phyloP scores from a whole-genome alignment of 2,329 filamentous ascomycete species.

The Colletotrichum sp. region DNA sequence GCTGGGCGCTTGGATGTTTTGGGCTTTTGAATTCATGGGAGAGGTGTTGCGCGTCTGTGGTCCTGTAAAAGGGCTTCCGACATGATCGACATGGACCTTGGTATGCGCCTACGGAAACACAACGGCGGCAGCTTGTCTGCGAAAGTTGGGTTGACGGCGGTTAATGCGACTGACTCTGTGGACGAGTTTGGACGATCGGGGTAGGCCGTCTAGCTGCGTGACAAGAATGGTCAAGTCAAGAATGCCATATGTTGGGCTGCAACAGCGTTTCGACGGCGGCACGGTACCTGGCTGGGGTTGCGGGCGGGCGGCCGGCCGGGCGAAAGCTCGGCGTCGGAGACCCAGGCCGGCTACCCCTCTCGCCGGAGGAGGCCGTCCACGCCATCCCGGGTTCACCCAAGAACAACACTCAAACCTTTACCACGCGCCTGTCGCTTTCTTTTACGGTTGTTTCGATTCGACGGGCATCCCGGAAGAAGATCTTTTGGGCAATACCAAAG shows the following conservation, averaged over 20 bases:
- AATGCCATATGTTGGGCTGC: not conserved
- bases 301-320: not conserved
- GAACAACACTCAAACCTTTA: not conserved
- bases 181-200: not conserved
- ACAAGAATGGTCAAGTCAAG: not conserved
- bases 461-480: slow-evolving; percentile 2
- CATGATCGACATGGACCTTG: not conserved
- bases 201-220: not conserved
- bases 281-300: not conserved
- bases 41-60: not conserved
- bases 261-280: not conserved
- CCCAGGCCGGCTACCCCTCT: not conserved
- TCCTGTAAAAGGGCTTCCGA: not conserved
- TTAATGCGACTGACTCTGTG: not conserved
- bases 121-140: not conserved
- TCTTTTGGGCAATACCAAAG: not conserved
- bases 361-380: not conserved
- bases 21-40: not conserved
- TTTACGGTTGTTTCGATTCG: slow-evolving; percentile 16
- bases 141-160: slow-evolving; percentile 10
- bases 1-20: not conserved
- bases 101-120: slow-evolving; percentile 1
- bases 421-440: not conserved
- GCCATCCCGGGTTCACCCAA: not conserved
- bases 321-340: not conserved